Evolutionary conservation across 208 protist genomes (phyloP), one percentile per base, ranked within the genome.

Genomic region (Leishmania arabica): DNA sequence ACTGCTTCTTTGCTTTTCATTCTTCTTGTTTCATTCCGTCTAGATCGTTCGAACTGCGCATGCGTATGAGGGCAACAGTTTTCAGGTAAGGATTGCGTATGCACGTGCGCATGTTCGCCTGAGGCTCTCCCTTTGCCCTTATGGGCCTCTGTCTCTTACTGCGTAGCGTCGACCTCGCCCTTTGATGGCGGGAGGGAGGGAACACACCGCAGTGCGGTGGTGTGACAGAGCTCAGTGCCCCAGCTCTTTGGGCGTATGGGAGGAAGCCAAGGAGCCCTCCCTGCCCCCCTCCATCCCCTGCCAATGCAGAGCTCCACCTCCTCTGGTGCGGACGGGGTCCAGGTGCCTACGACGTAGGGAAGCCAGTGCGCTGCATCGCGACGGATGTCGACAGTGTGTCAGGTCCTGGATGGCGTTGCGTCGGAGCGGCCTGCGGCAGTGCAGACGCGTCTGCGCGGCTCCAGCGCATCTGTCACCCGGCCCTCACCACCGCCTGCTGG

Each of bases 151-250:
- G 37, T 78, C 37, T 45, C 75, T 81, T 78, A 31, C 80, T 76
- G n/a, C 76, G 82, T 85, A 79, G 65, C 75, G 56, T 81, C 81
- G 8, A 21, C 15, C 51, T 54, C 58, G 7, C 8, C 27, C n/a
- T 24, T 64, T 24, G 19, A 31, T 64, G 58, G 13, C 27, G 58
- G 15, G 42, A 45, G 42, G 42, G 42, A 11, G 58, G 27, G 2
- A 64, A 15, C 51, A 54, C 51, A 66, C 82, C 34, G 62, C 75
- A 51, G 49, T 51, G 49, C 13, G 49, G 49, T 42, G 49, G 49
- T 51, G 13, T 51, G 2, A 5, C 49, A 51, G 49, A 51, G 49
- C 1, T 19, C 51, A 19, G 51, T 54, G 51, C 58, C 27, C 58
- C 27, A 19, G 8, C 27, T 64, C 58, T n/a, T 15, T 31, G 19